Evolutionary conservation across 2,329 filamentous ascomycete genomes (phyloP), one percentile per base, ranked within the genome.

Genomic region (Xylariaceae sp.): DNA sequence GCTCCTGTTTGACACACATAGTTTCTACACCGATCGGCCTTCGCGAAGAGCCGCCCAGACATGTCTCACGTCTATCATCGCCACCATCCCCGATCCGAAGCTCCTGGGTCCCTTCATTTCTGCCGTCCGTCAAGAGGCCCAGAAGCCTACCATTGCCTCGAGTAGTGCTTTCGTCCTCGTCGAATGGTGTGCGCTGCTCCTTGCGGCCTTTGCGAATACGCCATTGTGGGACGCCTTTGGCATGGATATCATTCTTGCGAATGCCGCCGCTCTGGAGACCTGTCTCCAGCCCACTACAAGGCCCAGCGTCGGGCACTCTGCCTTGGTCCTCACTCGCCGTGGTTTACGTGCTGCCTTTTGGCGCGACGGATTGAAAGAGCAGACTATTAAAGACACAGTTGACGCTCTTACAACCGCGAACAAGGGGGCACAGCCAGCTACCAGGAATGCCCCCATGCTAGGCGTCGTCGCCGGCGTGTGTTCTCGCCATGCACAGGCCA

Each of bases 381-480:
- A 84, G 60, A 79, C 78, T 3, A 74, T 95, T 26, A 73, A 74
- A 47, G 77, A 83, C 54, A 79, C 85, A 21, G 79, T 96, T 26
- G 73, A 78, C 53, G 74, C 78, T 39, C 80, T 97, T 43, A 83
- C 89, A 2, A 73, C 81, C 30, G 12, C 40, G 13, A n/a, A 18
- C n/a, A 95, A 95, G 70, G 76, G 79, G 18, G 60, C 80, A 1
- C 76, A 84, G 42, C 75, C 87, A 1, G 79, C 80, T 3, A 79
- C 86, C 50, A 88, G 80, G 64, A 87, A 95, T 74, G 83, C 89
- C 12, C 75, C 88, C 9, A 80, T 95, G 56, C 79, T 99, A 1
- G 94, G 94, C 16, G 83, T 95, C 47, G 81, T 99, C 60, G 89
- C 91, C 42, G 92, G 92, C 5, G 92, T 96, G 8, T 90, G 87